Percentiles rank a stretch among this genome's conserved stretches.
phyloP scores from a whole-genome alignment of 441 rosid species.

The Bocquillonia castaneifolia region DNA sequence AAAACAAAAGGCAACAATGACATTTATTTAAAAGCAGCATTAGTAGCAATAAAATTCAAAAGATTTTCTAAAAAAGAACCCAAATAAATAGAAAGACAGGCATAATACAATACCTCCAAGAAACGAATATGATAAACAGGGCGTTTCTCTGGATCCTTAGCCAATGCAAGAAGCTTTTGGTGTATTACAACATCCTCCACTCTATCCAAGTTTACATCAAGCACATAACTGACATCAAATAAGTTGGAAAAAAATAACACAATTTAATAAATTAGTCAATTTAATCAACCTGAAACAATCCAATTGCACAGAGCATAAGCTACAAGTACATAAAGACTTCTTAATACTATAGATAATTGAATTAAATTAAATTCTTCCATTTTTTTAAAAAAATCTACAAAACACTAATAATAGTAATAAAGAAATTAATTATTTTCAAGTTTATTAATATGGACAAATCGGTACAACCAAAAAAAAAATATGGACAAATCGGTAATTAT shows the following conservation, averaged over 20 bases:
- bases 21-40: neutral
- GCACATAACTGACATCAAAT: constrained; percentile 45
- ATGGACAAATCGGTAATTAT: no score
- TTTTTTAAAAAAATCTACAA: no score
- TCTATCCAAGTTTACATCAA: constrained; percentile 66
- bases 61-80: neutral
- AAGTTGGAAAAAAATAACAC: constrained; percentile 5
- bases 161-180: constrained; percentile 47
- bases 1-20: neutral
- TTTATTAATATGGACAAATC: no score
- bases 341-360: no score
- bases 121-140: constrained; percentile 63
- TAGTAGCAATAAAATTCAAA: neutral
- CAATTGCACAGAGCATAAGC: neutral
- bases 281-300: neutral
- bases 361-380: no score
- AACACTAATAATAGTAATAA: no score
- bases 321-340: no score
- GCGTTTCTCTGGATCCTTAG: constrained; percentile 55
- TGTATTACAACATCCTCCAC: constrained; percentile 64
- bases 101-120: constrained; percentile 49
- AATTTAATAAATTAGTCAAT: neutral
- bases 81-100: neutral
- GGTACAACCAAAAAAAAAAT: no score
- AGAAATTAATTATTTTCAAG: no score